These are phyloP conservation scores for Pseudognaphalium luteoalbum DNA, from an alignment of 129 eudicot species.

Conservation along the genomic window DNA sequence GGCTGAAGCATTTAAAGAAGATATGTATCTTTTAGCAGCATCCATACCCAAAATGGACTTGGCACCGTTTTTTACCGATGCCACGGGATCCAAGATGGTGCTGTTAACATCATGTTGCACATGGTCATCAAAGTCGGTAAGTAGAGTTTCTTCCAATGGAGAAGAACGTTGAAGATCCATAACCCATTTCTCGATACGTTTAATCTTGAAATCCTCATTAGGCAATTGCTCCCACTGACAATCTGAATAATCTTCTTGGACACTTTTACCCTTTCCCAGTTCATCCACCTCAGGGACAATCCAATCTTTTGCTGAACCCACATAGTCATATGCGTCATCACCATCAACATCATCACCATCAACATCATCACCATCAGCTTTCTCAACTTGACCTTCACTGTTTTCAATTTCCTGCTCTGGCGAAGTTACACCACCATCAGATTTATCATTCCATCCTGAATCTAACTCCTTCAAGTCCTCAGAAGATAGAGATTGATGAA, in stretches of 20 bases:
- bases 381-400: conserved; percentile 35
- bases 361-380: conserved; percentile 42
- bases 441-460: conserved; percentile 38
- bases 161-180: conserved; percentile 69
- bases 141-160: conserved; percentile 55
- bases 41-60: conserved; percentile 64
- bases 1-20: conserved; percentile 67
- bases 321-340: conserved; percentile 57
- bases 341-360: conserved; percentile 46
- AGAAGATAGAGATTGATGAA: conserved; percentile 54
- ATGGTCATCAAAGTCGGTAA: conserved; percentile 30
- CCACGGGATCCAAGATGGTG: conserved; percentile 37
- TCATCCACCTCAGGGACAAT: conserved; percentile 69
- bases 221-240: conserved; percentile 48
- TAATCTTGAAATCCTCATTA: conserved; percentile 61
- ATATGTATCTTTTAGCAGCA: conserved; percentile 78
- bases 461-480: conserved; percentile 52
- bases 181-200: conserved; percentile 90
- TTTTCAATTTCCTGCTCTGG: conserved; percentile 38
- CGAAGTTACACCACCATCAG: conserved; percentile 32
- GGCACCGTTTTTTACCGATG: conserved; percentile 42
- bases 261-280: conserved; percentile 36
- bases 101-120: conserved; percentile 29
- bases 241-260: conserved; percentile 43
- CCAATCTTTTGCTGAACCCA: conserved; percentile 84